These are phyloP conservation scores for Monosporascus ibericus DNA, from an alignment of 2,329 filamentous ascomycete species.

Conservation along the genomic window DNA sequence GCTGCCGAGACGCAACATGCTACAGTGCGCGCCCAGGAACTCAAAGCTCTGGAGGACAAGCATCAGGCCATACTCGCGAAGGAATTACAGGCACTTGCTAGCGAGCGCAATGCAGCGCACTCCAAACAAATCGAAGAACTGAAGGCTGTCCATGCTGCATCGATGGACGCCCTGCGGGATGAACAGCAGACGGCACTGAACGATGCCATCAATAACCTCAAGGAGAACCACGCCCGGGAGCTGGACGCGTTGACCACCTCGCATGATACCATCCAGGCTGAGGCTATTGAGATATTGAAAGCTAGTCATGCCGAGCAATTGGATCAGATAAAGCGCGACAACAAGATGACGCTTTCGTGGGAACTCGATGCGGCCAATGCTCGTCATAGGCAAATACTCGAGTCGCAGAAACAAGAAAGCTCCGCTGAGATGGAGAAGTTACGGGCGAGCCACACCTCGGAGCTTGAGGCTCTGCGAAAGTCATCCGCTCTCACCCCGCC, in stretches of 20 bases:
- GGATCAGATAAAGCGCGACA: constrained; percentile 15
- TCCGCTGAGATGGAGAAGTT: constrained; percentile 21
- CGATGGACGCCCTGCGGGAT: neutral
- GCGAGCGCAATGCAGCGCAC: neutral
- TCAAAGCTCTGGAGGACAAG: constrained; percentile 4
- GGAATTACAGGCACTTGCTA: neutral
- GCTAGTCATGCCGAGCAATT: constrained; percentile 16
- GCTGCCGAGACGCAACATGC: neutral
- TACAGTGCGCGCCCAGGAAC: neutral
- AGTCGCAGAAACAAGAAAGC: constrained; percentile 15
- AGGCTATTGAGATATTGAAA: constrained; percentile 17
- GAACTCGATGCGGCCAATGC: constrained; percentile 15
- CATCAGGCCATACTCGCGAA: neutral
- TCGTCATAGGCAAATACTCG: constrained; percentile 16
- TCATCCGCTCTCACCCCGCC: constrained; percentile 19
- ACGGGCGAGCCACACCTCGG: constrained; percentile 19
- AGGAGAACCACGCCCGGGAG: constrained; percentile 13
- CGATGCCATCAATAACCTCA: constrained; percentile 6
- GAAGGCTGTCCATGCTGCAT: constrained; percentile 2
- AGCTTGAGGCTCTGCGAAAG: constrained; percentile 23
- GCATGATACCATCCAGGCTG: constrained; percentile 12
- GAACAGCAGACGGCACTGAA: constrained; percentile 8
- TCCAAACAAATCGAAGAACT: constrained; percentile 1
- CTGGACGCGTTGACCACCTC: constrained; percentile 17
- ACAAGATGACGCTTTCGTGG: constrained; percentile 12